Evolutionary conservation across 1,139 yeast genomes (phyloP).

Genomic region (Taphrina communis): DNA sequence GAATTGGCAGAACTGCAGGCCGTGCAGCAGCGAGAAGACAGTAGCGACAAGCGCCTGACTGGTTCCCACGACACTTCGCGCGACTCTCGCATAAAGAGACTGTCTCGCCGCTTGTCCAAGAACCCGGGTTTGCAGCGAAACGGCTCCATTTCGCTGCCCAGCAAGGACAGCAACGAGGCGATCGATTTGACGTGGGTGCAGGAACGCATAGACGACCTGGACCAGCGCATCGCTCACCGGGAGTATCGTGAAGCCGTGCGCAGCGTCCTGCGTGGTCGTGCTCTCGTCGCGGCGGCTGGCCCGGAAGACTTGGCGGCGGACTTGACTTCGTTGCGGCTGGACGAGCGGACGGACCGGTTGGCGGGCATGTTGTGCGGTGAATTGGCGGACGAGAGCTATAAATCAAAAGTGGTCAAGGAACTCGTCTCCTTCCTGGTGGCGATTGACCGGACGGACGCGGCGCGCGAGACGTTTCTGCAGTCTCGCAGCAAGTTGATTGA

Average conservation of each 20-base stretch:
- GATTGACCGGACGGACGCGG: constrained; percentile 57
- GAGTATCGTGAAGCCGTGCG: constrained; percentile 64
- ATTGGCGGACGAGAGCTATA: constrained; percentile 51
- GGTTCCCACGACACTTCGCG: constrained; percentile 21
- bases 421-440: constrained; percentile 55
- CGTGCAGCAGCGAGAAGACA: constrained; percentile 5
- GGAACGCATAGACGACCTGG: constrained; percentile 69
- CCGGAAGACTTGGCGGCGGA: constrained; percentile 39
- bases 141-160: constrained; percentile 56
- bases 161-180: constrained; percentile 18
- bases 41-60: constrained; percentile 5
- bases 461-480: constrained; percentile 58
- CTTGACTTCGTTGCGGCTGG: constrained; percentile 46
- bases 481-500: constrained; percentile 57
- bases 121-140: constrained; percentile 55
- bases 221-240: constrained; percentile 68
- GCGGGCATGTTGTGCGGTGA: constrained; percentile 49
- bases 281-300: constrained; percentile 52
- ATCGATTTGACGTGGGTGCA: constrained; percentile 51
- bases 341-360: constrained; percentile 49
- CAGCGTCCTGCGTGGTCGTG: constrained; percentile 52
- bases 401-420: constrained; percentile 47
- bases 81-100: constrained; percentile 21
- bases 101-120: constrained; percentile 34
- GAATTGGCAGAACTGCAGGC: constrained; percentile 42